These are phyloP conservation scores for Hypoxylon intermedium DNA, from an alignment of 495 filamentous ascomycete species.

Conservation along the genomic window DNA sequence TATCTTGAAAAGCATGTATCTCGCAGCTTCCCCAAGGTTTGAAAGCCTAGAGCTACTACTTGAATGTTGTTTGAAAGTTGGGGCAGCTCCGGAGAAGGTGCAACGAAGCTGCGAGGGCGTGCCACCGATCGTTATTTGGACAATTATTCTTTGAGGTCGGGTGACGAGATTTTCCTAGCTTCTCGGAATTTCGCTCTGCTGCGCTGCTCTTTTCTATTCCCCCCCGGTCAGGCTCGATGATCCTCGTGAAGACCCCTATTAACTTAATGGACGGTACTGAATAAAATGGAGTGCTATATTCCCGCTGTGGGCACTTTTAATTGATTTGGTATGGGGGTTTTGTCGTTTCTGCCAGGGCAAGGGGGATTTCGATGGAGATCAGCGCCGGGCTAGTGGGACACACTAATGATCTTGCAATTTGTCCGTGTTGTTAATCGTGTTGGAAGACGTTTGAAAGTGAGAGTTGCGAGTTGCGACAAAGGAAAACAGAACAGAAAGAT, in stretches of 20 bases:
- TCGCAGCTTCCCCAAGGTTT: not conserved
- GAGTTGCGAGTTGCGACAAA: slow-evolving; percentile 2
- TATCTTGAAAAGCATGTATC: not conserved
- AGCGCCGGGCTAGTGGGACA: slow-evolving; percentile 9
- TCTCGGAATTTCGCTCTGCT: not conserved
- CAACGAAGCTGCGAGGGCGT: slow-evolving; percentile 13
- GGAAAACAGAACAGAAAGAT: slow-evolving; percentile 10
- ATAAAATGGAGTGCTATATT: slow-evolving; percentile 2
- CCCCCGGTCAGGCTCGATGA: slow-evolving; percentile 8
- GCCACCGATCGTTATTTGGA: slow-evolving; percentile 25
- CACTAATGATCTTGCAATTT: slow-evolving; percentile 12
- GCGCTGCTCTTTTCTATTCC: not conserved
- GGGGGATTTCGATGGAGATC: slow-evolving; percentile 26
- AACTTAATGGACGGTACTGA: slow-evolving; percentile 28
- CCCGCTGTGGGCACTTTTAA: slow-evolving; percentile 29
- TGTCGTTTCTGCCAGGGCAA: slow-evolving; percentile 34
- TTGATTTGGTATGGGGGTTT: slow-evolving; percentile 31
- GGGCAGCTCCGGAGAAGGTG: slow-evolving; percentile 6
- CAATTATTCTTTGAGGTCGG: slow-evolving; percentile 19
- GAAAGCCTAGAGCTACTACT: not conserved
- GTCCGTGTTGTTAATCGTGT: slow-evolving; percentile 19
- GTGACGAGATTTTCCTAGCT: slow-evolving; percentile 23
- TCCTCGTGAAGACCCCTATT: slow-evolving; percentile 28
- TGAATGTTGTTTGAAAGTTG: not conserved
- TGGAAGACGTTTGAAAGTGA: slow-evolving; percentile 2